A percentile compares a stretch with the other conserved stretches of the same genome.
Conservation (phyloP, 2,329 filamentous ascomycete species). For the Colletotrichum cereale region DNA sequence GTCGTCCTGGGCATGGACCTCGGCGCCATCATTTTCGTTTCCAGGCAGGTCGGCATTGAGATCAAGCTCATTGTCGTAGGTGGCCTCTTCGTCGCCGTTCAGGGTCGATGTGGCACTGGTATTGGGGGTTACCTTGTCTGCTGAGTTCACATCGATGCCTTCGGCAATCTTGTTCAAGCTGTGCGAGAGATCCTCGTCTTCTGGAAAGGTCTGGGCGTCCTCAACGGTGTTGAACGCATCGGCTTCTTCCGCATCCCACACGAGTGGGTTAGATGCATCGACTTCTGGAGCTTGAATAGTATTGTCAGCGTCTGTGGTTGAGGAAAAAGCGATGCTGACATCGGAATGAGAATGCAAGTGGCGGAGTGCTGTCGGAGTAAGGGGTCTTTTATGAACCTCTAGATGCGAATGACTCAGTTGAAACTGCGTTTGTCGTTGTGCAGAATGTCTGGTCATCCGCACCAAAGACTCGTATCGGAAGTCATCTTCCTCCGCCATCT, state of each 20-base stretch:
- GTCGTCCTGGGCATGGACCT: conserved; percentile 7
- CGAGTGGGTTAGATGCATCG: conserved; percentile 45
- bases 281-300: conserved; percentile 43
- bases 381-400: background rate
- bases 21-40: conserved; percentile 1
- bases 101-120: conserved; percentile 51
- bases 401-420: background rate
- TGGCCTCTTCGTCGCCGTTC: conserved; percentile 49
- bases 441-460: conserved; percentile 10
- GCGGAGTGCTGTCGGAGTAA: background rate
- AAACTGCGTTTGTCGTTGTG: background rate
- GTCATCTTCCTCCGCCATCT: conserved; percentile 31
- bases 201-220: conserved; percentile 8
- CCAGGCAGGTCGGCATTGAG: conserved; percentile 39
- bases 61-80: conserved; percentile 50
- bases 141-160: conserved; percentile 12
- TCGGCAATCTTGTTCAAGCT: conserved; percentile 7
- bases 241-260: conserved; percentile 39
- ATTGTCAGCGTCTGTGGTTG: conserved; percentile 45
- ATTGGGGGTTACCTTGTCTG: conserved; percentile 39
- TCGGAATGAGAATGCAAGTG: conserved; percentile 40
- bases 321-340: conserved; percentile 41
- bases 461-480: conserved; percentile 24
- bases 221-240: conserved; percentile 3
- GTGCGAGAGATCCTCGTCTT: conserved; percentile 19